Conservation (phyloP, 2,329 filamentous ascomycete species). For the Fusarium luffae region DNA sequence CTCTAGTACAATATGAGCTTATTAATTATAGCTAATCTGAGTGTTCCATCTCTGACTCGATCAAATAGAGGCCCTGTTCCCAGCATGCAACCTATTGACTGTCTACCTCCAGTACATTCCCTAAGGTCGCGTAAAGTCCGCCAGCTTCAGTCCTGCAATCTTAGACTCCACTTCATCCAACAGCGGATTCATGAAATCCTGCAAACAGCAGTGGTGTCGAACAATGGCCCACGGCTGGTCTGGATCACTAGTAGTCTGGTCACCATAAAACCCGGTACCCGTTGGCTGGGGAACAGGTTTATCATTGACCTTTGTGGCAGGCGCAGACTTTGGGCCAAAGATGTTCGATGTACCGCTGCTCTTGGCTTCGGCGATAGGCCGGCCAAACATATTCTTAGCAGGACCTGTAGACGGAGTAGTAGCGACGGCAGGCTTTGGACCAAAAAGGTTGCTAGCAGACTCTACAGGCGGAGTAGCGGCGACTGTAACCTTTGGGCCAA, state of each 20-base stretch:
- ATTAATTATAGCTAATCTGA: accelerated
- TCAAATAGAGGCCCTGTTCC: accelerated
- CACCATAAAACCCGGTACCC: not conserved
- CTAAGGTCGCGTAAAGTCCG: not conserved
- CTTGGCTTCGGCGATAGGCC: no score
- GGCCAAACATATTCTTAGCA: no score
- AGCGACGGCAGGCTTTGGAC: no score
- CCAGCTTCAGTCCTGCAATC: not conserved
- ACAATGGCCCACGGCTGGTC: not conserved
- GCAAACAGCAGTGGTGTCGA: not conserved
- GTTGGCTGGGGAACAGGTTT: not conserved
- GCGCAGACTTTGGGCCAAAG: no score
- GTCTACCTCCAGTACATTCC: not conserved
- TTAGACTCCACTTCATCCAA: not conserved
- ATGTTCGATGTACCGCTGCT: no score
- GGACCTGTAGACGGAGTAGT: no score
- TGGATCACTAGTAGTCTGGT: accelerated
- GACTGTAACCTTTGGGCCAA: not conserved
- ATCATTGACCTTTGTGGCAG: not conserved
- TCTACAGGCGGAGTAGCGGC: no score
- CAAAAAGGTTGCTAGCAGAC: no score
- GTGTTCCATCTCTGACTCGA: accelerated
- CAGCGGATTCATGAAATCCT: not conserved
- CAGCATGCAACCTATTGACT: accelerated
- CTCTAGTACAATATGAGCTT: no score